A percentile compares a stretch with the other conserved stretches of the same genome.
These are phyloP conservation scores for Rhodotorula toruloides DNA, from an alignment of 768 basidiomycete species.

Conservation along the genomic window DNA sequence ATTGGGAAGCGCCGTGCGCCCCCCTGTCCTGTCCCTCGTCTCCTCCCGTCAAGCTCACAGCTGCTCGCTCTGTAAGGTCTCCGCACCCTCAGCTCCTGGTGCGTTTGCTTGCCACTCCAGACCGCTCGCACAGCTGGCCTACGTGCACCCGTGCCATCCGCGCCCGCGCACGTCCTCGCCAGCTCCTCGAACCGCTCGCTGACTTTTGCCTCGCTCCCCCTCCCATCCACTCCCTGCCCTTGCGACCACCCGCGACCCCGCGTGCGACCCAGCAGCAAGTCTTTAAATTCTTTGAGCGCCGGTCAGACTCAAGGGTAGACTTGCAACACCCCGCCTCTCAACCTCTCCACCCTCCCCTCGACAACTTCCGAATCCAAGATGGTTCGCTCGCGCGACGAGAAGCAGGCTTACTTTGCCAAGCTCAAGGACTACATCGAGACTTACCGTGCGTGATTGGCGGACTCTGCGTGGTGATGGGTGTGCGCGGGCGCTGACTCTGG, in stretches of 20 bases:
- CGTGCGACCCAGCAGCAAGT: constrained; percentile 17
- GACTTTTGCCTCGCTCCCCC: not conserved
- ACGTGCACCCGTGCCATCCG: not conserved
- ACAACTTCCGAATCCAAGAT: constrained; percentile 11
- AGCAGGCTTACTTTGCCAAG: constrained; percentile 60
- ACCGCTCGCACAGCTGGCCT: too few relatives aligned
- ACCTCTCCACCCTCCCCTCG: constrained; percentile 5
- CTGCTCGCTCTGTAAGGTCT: too few relatives aligned
- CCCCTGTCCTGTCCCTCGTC: too few relatives aligned
- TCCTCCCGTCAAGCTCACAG: too few relatives aligned
- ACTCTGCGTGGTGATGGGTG: too few relatives aligned
- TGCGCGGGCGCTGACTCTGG: too few relatives aligned
- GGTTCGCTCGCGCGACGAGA: constrained; percentile 40
- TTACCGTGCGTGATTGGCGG: constrained; percentile 83
- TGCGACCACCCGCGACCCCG: not conserved
- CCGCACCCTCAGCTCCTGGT: too few relatives aligned
- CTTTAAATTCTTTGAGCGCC: constrained; percentile 41
- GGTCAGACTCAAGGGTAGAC: constrained; percentile 37
- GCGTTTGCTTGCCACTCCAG: too few relatives aligned
- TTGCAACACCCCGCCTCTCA: constrained; percentile 18
- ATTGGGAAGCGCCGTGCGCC: too few relatives aligned
- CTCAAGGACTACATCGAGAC: constrained; percentile 85
- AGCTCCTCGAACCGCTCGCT: not conserved
- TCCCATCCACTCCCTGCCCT: not conserved
- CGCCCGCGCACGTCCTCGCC: too few relatives aligned